Percentiles rank a stretch among this genome's conserved stretches.
Conservation (phyloP, 2,329 filamentous ascomycete genomes). For the Juglanconis sp. region DNA sequence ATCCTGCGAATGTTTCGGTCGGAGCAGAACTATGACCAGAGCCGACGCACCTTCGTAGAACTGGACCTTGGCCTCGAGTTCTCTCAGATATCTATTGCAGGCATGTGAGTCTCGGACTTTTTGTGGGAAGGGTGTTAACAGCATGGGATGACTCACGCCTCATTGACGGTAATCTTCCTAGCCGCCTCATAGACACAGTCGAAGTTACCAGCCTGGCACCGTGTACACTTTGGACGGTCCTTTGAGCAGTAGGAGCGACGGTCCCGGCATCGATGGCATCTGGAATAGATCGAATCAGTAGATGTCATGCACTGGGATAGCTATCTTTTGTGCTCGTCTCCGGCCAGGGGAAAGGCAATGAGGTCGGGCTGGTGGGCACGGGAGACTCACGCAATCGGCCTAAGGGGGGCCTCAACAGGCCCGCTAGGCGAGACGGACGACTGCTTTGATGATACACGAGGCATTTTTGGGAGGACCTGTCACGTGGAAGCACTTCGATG, state of each 20-base stretch:
- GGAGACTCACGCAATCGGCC: constrained; percentile 17
- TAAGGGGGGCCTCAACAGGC: constrained; percentile 1
- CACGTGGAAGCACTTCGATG: background rate
- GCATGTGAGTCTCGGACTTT: background rate
- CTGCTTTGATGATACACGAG: background rate
- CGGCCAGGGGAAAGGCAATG: too few relatives aligned
- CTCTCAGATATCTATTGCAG: constrained; percentile 28
- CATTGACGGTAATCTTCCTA: constrained; percentile 33
- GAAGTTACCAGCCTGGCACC: constrained; percentile 29
- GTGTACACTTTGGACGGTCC: constrained; percentile 32
- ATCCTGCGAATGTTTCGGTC: background rate
- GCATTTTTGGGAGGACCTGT: background rate
- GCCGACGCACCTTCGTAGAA: constrained; percentile 25
- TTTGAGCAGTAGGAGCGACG: constrained; percentile 35
- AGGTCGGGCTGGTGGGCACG: background rate
- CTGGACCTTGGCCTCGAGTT: constrained; percentile 31
- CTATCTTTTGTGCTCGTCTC: background rate
- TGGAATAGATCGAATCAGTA: constrained; percentile 13
- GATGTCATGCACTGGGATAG: background rate
- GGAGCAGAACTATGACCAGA: background rate
- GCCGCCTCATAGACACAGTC: constrained; percentile 34
- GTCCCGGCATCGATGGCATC: constrained; percentile 33
- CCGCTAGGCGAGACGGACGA: background rate
- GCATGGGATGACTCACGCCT: constrained; percentile 24
- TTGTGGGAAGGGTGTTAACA: too few relatives aligned